Evolutionary conservation across 179 eudicot species (phyloP), one percentile per base, ranked within the genome.

Genomic region (Amaranthus tricolor): DNA sequence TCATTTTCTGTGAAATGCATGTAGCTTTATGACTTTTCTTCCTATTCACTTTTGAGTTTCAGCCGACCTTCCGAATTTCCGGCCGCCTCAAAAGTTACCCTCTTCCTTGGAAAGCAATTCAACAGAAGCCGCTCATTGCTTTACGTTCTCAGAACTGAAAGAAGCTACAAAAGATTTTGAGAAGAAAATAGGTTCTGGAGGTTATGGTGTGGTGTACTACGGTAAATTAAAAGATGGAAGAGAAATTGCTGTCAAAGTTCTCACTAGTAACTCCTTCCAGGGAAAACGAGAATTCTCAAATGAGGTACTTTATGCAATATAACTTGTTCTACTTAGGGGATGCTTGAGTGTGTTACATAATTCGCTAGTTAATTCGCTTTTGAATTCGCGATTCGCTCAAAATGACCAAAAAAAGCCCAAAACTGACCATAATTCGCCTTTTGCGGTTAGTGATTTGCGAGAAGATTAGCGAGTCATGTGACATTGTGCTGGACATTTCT

Each of bases 261-360:
- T 90, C 53, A 92, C 89, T 24, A 92, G 87, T 82, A 89, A 92
- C 85, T 90, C 97, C 66, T 89, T 74, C 83, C 98, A 95, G 78
- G 98, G 98, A 62, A 92, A 87, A 80, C 87, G 96, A 68, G 98
- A 95, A 81, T 95, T 95, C 78, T 83, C 93, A 57, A 95, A 95
- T 83, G 98, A 94, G 96, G 98, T 87, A 78, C 45, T 20, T 58
- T 8, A 20, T 31, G 40, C 40, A 31, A 31, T 31, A 31, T 31
- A 31, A 31, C 40, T 2, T 31, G 40, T 31, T 31, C 4, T 31
- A 31, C 40, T 31, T 31, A 31, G 40, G 40, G 40, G 40, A 31
- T 31, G 40, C 40, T 31, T 31, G 40, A 31, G 40, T 4, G 40
- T 31, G 40, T 31, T 31, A 31, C 40, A 31, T 31, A 31, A 31